phyloP scores from a whole-genome alignment of 2,329 filamentous ascomycete genomes.

The Diaporthe humulicola region DNA sequence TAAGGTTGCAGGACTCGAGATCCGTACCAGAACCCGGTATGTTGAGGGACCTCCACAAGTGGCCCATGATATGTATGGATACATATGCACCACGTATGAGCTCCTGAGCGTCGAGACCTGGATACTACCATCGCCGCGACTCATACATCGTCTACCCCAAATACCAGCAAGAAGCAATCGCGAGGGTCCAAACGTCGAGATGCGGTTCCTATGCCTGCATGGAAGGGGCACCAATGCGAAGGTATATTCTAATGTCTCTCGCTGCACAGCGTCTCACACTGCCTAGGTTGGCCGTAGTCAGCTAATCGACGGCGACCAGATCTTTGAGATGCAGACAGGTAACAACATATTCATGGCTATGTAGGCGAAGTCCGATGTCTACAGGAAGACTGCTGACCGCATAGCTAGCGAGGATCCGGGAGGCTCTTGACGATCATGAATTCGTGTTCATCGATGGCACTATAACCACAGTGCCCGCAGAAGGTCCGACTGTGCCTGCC shows the following conservation, averaged over 20 bases:
- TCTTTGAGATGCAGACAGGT: slow-evolving; percentile 26
- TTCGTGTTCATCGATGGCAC: slow-evolving; percentile 21
- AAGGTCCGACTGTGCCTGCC: slow-evolving; percentile 7
- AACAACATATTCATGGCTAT: background rate
- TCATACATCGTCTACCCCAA: background rate
- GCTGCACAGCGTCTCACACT: background rate
- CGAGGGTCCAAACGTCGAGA: background rate
- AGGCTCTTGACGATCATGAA: slow-evolving; percentile 26
- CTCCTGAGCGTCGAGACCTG: background rate
- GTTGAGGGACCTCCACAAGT: background rate
- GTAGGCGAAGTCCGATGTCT: slow-evolving; percentile 3
- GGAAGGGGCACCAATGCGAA: slow-evolving; percentile 19
- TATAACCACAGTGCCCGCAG: slow-evolving; percentile 12
- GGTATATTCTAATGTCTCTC: background rate
- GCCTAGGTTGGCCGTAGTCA: background rate
- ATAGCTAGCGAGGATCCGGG: slow-evolving; percentile 14
- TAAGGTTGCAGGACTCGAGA: slow-evolving; percentile 18
- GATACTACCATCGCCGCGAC: background rate
- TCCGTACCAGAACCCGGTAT: slow-evolving; percentile 9
- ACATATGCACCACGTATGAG: slow-evolving; percentile 16
- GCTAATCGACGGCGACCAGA: slow-evolving; percentile 6
- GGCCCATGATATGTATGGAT: slow-evolving; percentile 1
- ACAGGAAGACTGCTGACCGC: slow-evolving; percentile 13
- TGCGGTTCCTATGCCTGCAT: slow-evolving; percentile 16
- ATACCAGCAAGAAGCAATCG: too few species aligned